A percentile compares a stretch with the other conserved stretches of the same genome.
Evolutionary conservation across 2,329 filamentous ascomycete species (phyloP).

Genomic region (Nemania sp.): DNA sequence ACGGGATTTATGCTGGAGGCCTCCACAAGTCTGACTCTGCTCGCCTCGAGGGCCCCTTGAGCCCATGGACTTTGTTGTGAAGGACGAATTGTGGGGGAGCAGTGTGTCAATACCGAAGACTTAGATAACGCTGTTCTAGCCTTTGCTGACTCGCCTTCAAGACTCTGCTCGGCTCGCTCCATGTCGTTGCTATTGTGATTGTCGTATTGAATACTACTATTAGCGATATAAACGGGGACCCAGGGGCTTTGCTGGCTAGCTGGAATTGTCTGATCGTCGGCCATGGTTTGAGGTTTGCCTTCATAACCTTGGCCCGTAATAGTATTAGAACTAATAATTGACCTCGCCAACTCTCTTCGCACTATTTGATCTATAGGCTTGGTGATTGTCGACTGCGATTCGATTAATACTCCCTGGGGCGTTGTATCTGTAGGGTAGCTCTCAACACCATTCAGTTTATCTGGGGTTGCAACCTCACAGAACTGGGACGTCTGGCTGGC

Average conservation of each 20-base stretch:
- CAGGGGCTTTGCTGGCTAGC: slow-evolving; percentile 47
- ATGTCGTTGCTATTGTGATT: background rate
- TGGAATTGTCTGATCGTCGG: slow-evolving; percentile 8
- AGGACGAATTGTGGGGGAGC: slow-evolving; percentile 36
- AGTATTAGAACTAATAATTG: background rate
- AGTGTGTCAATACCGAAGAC: slow-evolving; percentile 28
- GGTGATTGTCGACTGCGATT: background rate
- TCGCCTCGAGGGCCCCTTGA: slow-evolving; percentile 26
- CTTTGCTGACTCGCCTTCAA: slow-evolving; percentile 18
- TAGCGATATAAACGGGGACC: slow-evolving; percentile 30
- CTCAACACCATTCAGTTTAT: background rate
- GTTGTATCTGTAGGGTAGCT: background rate
- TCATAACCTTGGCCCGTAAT: slow-evolving; percentile 10
- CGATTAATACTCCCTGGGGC: background rate
- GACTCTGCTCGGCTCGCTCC: slow-evolving; percentile 1
- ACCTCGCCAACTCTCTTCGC: background rate
- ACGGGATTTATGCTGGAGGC: background rate
- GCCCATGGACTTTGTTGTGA: slow-evolving; percentile 52
- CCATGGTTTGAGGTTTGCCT: background rate
- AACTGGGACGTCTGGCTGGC: background rate
- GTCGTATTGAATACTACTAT: slow-evolving; percentile 21
- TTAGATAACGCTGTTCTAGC: slow-evolving; percentile 15
- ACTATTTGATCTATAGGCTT: background rate
- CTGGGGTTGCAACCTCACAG: background rate
- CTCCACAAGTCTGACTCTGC: background rate